Base-by-base conservation (phyloP, 78 protist genomes). In the Dictyostelium capitatum region DNA sequence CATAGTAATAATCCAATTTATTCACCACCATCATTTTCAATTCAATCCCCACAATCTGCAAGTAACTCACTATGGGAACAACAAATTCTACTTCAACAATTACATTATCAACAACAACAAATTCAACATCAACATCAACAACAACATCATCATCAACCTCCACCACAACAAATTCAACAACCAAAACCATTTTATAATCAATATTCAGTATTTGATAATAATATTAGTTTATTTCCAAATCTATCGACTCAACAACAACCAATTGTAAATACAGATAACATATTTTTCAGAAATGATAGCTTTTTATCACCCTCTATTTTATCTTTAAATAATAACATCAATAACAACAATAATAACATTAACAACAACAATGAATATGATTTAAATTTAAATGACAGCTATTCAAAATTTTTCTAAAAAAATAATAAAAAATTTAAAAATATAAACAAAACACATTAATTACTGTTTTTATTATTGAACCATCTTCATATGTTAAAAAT, bases 41-140 rank as follows among this genome's bases (percentile, higher is more conserved):
- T 12, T 54, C 19, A 19, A 54, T 54, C 19, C 0, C 28, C 14
- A 19, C 62, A 54, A 54, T 54, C 62, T 54, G 62, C 62, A 19
- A 54, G 28, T 17, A 70, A 70, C 8, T n/a, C 25, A 28, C 20
- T 69, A 28, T 69, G 77, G 77, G 41, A 28, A 14, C 77, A 69
- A 69, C 77, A 28, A 69, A 12, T 70, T 12, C n/a, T 41, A 70
- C 78, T 70, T 19, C 46, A 69, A 70, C 78, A 70, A 37, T 19
- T 41, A 37, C 78, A 64, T 9, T 37, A 3, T 3, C 50, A 65
- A 65, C 46, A 30, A 11, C 74, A 23, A 14, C 74, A 65, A 28
- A 23, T n/a, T 12, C 73, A 9, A 30, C 43, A 65, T 0, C 77
- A 69, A 69, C 77, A 69, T 3, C 70, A 59, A 23, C 70, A 57